Conservation (phyloP, 495 filamentous ascomycete species). For the Neurospora hispaniola region DNA sequence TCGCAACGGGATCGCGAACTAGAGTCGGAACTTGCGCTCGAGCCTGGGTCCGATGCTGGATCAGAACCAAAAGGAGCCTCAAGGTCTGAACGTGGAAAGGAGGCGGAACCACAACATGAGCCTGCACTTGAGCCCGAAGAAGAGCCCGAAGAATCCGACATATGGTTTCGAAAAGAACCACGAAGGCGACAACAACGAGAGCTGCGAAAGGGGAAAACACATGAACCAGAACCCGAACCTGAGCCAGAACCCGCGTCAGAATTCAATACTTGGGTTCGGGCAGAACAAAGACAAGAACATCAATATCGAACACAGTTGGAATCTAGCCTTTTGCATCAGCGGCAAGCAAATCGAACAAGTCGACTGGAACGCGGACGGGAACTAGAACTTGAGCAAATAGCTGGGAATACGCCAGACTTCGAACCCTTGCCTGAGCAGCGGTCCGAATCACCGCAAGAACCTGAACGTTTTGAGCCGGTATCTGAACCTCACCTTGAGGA, state of each 20-base stretch:
- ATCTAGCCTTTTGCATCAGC: neutral
- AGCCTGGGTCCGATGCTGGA: neutral
- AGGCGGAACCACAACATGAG: neutral
- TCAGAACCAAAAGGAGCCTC: neutral
- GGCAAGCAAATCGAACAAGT: neutral
- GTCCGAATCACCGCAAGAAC: neutral
- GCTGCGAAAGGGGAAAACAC: neutral
- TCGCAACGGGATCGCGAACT: neutral
- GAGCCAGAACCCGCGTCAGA: neutral
- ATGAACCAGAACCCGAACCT: neutral
- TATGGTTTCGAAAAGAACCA: neutral
- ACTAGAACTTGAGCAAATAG: neutral
- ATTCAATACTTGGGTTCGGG: neutral
- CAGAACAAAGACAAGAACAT: neutral
- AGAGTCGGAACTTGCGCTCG: neutral
- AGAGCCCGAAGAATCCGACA: neutral
- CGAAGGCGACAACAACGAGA: neutral
- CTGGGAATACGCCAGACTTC: neutral
- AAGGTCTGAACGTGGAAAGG: neutral
- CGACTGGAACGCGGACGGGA: neutral
- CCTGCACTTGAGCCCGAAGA: neutral
- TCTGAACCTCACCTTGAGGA: neutral
- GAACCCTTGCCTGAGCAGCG: neutral
- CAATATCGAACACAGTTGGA: neutral
- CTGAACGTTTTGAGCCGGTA: neutral